These are phyloP conservation scores for Fusarium oligoseptatum DNA, from an alignment of 2,329 filamentous ascomycete genomes.

Conservation along the genomic window DNA sequence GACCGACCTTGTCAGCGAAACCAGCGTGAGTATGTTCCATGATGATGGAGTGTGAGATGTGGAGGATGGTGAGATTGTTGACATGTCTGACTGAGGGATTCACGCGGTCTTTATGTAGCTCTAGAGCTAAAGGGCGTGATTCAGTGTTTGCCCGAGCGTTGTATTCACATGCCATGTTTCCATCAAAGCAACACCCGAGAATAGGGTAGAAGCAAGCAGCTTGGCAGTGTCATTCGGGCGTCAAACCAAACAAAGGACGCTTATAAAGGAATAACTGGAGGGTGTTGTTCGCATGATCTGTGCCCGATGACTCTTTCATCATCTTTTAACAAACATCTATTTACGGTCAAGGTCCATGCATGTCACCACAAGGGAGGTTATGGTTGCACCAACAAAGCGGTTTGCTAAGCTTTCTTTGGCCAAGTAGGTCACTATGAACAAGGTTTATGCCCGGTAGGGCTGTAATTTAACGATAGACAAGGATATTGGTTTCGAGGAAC, in stretches of 20 bases:
- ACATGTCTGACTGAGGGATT: neutral
- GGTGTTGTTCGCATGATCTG: neutral
- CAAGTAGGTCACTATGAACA: neutral
- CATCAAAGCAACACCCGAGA: neutral
- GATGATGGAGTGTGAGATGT: neutral
- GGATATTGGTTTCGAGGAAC: neutral
- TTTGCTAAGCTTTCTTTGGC: neutral
- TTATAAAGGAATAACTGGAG: neutral
- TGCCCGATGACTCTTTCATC: neutral
- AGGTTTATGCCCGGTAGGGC: neutral
- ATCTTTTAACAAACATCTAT: neutral
- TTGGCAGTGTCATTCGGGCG: neutral
- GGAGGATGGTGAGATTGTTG: neutral
- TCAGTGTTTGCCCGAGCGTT: neutral
- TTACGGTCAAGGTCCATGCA: neutral
- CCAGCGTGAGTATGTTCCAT: conserved; percentile 14
- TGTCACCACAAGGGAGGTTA: neutral
- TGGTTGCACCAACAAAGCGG: neutral
- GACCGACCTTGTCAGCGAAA: conserved; percentile 27
- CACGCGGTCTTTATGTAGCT: neutral
- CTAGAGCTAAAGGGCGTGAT: neutral
- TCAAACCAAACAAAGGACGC: conserved; percentile 3
- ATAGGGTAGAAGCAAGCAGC: neutral
- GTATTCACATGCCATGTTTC: neutral
- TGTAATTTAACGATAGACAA: neutral